Evolutionary conservation across 306 rosid genomes (phyloP), one percentile per base, ranked within the genome.

Genomic region (Ammopiptanthus mongolicus): DNA sequence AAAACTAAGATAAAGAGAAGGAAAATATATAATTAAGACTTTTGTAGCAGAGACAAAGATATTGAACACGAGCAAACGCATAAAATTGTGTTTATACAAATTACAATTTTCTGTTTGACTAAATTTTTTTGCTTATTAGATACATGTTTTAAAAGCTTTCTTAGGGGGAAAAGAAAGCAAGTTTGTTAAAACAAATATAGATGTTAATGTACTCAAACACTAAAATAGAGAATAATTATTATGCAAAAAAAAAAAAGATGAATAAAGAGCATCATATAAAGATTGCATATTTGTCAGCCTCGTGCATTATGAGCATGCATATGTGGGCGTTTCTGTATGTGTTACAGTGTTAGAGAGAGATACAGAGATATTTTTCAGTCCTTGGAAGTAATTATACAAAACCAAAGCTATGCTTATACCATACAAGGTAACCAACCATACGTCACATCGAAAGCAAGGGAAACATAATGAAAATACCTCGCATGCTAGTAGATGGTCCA

Each of bases 401-500:
- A 67, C 48, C 8, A 62, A 62, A 39, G 37, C 8, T 36, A 21
- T 19, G 69, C 12, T 14, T 61, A 48, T 53, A 42, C 71, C 19
- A 73, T 57, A 66, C 67, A 73, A 31, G 22, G 70, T 60, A 76
- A 78, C 0, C 15, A 39, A 10, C 46, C 12, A 39, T 39, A 41
- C 2, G 47, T 2, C 67, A 5, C n/a, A 53, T 57, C 44, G 39
- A 80, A 80, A 51, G 25, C 67, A 51, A 28, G 28, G 39, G 39
- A 12, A 73, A 33, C 22, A 66, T 8, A 59, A 9, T 25, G 68
- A 73, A 69, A 70, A 74, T 87, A 95, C 98, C 98, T 95, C 98
- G 51, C 97, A 91, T 10, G 98, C 89, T 46, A 95, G 87, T 78
- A 95, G 86, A 95, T 95, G 97, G 76, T 95, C 98, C 87, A 95